Conservation (phyloP, 75 land plant genomes). For the Selaginella tamariscina region DNA sequence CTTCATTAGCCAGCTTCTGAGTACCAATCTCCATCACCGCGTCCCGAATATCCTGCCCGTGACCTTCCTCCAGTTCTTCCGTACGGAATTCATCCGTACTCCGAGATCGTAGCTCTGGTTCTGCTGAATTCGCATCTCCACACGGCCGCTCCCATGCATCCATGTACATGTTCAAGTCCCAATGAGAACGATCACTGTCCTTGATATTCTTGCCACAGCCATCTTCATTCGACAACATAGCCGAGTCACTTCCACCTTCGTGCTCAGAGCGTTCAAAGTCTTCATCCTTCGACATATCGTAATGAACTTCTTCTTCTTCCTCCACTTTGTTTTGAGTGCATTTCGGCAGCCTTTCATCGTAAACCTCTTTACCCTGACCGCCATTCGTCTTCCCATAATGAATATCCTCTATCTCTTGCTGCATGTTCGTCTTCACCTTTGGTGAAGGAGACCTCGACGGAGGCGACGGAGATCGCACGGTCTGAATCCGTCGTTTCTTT, state of each 20-base stretch:
- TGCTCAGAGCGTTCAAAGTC: not conserved
- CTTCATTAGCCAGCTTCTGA: too few species aligned
- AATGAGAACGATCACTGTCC: constrained; percentile 25
- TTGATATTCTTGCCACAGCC: not conserved
- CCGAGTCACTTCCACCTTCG: too few species aligned
- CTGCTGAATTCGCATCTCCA: too few species aligned
- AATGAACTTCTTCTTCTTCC: not conserved
- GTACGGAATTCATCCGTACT: too few species aligned
- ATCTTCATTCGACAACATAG: too few species aligned
- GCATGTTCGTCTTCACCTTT: constrained; percentile 1
- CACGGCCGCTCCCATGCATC: constrained; percentile 30
- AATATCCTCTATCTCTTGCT: not conserved
- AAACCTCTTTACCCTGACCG: not conserved
- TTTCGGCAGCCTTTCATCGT: not conserved
- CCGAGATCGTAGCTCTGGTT: too few species aligned
- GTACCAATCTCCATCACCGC: too few species aligned
- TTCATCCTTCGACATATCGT: not conserved
- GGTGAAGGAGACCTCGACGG: constrained; percentile 16
- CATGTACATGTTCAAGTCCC: constrained; percentile 36
- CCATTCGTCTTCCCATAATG: not conserved
- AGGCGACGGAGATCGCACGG: constrained; percentile 32
- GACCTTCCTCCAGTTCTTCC: too few species aligned
- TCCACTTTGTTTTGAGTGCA: not conserved
- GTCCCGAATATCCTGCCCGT: too few species aligned
- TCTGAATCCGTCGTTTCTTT: constrained; percentile 33